These are phyloP conservation scores for Amphichorda felina DNA, from an alignment of 2,329 filamentous ascomycete species.

Conservation along the genomic window DNA sequence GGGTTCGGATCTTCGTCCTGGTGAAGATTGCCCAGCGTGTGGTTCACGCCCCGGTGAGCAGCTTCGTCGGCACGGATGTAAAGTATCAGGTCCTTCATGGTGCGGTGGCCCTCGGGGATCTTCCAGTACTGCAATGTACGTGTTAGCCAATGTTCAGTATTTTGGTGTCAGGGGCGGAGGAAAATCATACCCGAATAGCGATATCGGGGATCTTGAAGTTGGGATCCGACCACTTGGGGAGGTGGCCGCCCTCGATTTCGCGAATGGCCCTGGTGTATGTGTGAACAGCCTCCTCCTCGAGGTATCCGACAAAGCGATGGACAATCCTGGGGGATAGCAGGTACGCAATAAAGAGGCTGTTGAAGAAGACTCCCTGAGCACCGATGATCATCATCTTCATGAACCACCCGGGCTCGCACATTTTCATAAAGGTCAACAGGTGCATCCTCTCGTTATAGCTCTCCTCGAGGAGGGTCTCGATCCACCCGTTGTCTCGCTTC, in stretches of 20 bases:
- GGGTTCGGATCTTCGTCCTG: conserved; percentile 85
- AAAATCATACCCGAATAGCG: conserved; percentile 46
- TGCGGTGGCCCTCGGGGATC: conserved; percentile 73
- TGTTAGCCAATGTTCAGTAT: not conserved
- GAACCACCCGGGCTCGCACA: conserved; percentile 64
- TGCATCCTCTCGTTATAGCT: conserved; percentile 94
- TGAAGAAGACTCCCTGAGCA: conserved; percentile 95
- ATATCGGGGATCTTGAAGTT: conserved; percentile 75
- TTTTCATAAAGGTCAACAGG: conserved; percentile 82
- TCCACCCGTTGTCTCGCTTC: conserved; percentile 93
- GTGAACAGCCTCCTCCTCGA: conserved; percentile 93
- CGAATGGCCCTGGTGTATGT: conserved; percentile 86
- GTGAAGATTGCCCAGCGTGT: conserved; percentile 81
- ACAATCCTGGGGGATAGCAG: conserved; percentile 77
- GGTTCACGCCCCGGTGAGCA: conserved; percentile 88
- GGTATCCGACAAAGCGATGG: conserved; percentile 91
- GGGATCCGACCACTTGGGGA: conserved; percentile 66
- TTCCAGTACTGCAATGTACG: conserved; percentile 61
- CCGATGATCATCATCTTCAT: conserved; percentile 88
- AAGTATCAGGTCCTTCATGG: conserved; percentile 76
- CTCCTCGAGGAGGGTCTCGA: conserved; percentile 83
- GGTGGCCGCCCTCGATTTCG: conserved; percentile 73
- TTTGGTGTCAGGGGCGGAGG: not conserved
- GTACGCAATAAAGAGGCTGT: conserved; percentile 81
- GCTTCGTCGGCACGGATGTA: conserved; percentile 89